Conservation (phyloP, 2,329 filamentous ascomycete genomes). For the Monilinia laxa region DNA sequence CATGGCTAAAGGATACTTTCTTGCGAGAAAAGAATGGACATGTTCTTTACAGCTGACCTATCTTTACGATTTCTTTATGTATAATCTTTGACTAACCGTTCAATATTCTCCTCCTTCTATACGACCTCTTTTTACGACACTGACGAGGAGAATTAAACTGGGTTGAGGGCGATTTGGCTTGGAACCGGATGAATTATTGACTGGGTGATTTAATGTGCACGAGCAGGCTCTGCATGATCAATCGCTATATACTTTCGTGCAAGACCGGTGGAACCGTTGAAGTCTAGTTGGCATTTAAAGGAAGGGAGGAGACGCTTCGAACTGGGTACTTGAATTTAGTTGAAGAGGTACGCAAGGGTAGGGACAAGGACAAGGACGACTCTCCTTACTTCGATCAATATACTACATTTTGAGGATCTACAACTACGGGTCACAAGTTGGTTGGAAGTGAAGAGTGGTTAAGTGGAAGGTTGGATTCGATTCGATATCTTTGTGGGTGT, state of each 20-base stretch:
- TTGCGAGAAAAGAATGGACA: neutral
- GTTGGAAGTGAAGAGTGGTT: neutral
- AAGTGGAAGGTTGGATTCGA: neutral
- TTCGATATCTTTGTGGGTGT: neutral
- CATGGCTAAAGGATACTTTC: neutral
- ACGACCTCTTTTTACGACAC: neutral
- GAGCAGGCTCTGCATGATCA: constrained; percentile 26
- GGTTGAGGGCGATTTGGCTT: neutral
- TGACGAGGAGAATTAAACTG: neutral
- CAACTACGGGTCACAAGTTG: neutral
- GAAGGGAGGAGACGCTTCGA: neutral
- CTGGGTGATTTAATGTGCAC: constrained; percentile 14
- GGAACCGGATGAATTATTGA: neutral
- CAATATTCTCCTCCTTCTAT: neutral
- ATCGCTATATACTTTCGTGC: neutral
- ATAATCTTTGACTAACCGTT: neutral
- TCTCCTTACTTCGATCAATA: neutral
- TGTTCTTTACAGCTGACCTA: neutral
- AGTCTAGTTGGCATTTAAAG: constrained; percentile 8
- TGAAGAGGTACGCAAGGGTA: neutral
- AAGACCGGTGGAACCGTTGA: neutral
- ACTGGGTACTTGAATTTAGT: neutral
- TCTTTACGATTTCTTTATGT: neutral
- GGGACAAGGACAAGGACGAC: too few species aligned
- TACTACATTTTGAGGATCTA: neutral